Evolutionary conservation across 108 stramenopile genomes (phyloP).

Genomic region (Skeletonema tropicum): DNA sequence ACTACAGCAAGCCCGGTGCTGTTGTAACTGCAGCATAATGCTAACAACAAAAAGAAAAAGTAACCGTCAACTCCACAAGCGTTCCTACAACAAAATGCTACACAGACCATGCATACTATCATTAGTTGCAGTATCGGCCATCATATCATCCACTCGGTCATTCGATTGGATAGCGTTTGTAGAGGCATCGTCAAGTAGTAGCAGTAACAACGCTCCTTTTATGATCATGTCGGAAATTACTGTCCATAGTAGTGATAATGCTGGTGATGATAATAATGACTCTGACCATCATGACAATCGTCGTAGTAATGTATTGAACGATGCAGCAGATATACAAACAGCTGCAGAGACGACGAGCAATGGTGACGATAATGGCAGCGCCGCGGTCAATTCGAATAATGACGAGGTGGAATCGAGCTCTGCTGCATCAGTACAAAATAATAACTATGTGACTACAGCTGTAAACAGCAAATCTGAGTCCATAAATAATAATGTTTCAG

Average conservation of each 20-base stretch:
- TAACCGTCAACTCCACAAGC: not conserved
- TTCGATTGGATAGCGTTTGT: not conserved
- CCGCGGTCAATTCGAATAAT: not conserved
- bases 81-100: not conserved
- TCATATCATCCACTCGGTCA: not conserved
- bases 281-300: no score
- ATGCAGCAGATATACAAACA: not conserved
- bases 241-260: not conserved
- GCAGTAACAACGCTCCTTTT: constrained; percentile 18
- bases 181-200: constrained; percentile 15
- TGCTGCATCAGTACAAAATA: not conserved
- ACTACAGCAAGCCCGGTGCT: not conserved
- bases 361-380: not conserved
- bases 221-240: constrained; percentile 49
- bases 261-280: not conserved
- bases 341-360: not conserved
- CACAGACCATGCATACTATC: not conserved
- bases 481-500: not conserved
- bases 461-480: not conserved
- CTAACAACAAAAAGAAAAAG: not conserved
- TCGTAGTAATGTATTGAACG: not conserved
- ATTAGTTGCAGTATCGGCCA: not conserved
- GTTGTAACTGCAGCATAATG: not conserved
- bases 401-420: not conserved
- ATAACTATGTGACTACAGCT: not conserved